A percentile compares a stretch with the other conserved stretches of the same genome.
These are phyloP conservation scores for Neurospora sp. DNA, from an alignment of 495 filamentous ascomycete genomes.

Conservation along the genomic window DNA sequence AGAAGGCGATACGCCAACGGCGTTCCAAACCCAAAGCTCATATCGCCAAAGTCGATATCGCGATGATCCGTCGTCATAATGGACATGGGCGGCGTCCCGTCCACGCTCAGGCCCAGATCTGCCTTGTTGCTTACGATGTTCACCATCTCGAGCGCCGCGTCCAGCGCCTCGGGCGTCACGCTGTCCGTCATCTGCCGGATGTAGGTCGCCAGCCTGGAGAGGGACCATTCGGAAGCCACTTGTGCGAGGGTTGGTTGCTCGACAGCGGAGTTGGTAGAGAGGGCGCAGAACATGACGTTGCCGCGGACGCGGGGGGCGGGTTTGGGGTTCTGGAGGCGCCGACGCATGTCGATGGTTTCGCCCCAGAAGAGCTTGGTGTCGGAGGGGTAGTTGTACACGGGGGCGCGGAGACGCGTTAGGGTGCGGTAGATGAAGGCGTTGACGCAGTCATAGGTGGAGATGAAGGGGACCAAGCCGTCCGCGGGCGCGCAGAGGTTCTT, in stretches of 20 bases:
- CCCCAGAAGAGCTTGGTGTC: slow-evolving; percentile 18
- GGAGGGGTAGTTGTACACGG: slow-evolving; percentile 20
- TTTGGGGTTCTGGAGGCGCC: slow-evolving; percentile 21
- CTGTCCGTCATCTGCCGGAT: slow-evolving; percentile 29
- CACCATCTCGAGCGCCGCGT: slow-evolving; percentile 19
- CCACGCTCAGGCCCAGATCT: slow-evolving; percentile 16
- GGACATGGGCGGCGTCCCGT: slow-evolving; percentile 20
- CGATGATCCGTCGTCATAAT: slow-evolving; percentile 24
- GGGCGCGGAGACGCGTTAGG: slow-evolving; percentile 22
- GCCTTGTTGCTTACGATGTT: slow-evolving; percentile 31
- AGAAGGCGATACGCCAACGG: slow-evolving; percentile 17
- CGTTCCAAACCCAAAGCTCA: slow-evolving; percentile 24
- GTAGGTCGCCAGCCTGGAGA: slow-evolving; percentile 26
- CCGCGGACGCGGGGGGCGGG: slow-evolving; percentile 22
- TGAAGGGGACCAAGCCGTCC: slow-evolving; percentile 15
- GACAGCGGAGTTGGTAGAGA: slow-evolving; percentile 11
- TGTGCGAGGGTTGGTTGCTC: slow-evolving; percentile 17
- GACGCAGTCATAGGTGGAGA: slow-evolving; percentile 37
- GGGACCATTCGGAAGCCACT: slow-evolving; percentile 26
- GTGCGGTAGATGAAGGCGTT: slow-evolving; percentile 30
- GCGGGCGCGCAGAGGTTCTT: slow-evolving; percentile 11
- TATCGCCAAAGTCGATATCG: slow-evolving; percentile 12
- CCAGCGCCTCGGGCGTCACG: slow-evolving; percentile 21
- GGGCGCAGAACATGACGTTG: slow-evolving; percentile 25
- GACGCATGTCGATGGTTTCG: slow-evolving; percentile 33